A percentile compares a stretch with the other conserved stretches of the same genome.
phyloP scores from a whole-genome alignment of 768 basidiomycete genomes.

The Lentinula aciculospora region DNA sequence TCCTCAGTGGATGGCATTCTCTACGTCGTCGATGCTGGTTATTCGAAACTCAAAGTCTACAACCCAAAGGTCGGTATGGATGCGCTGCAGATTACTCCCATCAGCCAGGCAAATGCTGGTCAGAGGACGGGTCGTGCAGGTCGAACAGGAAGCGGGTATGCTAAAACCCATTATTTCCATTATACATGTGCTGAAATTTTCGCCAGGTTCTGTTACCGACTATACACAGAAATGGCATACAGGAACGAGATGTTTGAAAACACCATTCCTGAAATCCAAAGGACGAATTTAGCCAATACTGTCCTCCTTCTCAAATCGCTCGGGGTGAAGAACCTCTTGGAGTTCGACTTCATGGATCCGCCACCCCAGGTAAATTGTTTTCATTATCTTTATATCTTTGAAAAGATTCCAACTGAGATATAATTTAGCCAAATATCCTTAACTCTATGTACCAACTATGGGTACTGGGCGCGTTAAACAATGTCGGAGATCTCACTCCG shows the following conservation, averaged over 20 bases:
- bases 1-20: slow-evolving; percentile 89
- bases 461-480: slow-evolving; percentile 97
- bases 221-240: slow-evolving; percentile 96
- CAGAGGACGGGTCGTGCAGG: slow-evolving; percentile 96
- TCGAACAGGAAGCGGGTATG: slow-evolving; percentile 90
- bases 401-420: not conserved
- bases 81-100: slow-evolving; percentile 96
- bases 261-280: slow-evolving; percentile 97
- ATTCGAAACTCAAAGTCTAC: slow-evolving; percentile 97
- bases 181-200: slow-evolving; percentile 8
- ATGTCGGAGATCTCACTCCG: slow-evolving; percentile 92
- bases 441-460: slow-evolving; percentile 99
- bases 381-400: not conserved
- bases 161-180: slow-evolving; percentile 7
- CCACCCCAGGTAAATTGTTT: slow-evolving; percentile 84
- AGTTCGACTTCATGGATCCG: slow-evolving; percentile 99
- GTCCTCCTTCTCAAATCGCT: slow-evolving; percentile 92
- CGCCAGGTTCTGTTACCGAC: slow-evolving; percentile 87
- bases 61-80: slow-evolving; percentile 99
- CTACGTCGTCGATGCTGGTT: slow-evolving; percentile 94
- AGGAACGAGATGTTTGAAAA: slow-evolving; percentile 93
- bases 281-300: slow-evolving; percentile 96
- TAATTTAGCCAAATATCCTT: slow-evolving; percentile 79
- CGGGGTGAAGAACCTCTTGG: slow-evolving; percentile 93
- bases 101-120: slow-evolving; percentile 97